phyloP scores from a whole-genome alignment of 2,329 filamentous ascomycete species.

The Aspergillus piperis region DNA sequence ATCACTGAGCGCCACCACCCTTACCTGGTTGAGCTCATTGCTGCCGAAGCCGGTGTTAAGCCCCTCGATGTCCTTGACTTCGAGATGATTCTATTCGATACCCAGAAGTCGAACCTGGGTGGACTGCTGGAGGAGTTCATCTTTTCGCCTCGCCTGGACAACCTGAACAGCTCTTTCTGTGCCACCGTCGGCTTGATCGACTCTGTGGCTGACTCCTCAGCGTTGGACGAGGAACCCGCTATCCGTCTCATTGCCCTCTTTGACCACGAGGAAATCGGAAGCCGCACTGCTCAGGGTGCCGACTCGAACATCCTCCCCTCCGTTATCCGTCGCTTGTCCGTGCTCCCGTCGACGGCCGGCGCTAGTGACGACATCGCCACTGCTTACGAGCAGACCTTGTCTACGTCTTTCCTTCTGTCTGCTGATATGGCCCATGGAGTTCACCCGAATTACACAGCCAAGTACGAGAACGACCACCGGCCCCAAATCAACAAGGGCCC shows the following conservation, averaged over 20 bases:
- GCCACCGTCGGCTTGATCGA: slow-evolving; percentile 80
- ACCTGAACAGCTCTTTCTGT: slow-evolving; percentile 95
- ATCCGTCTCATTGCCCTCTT: slow-evolving; percentile 95
- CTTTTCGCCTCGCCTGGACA: slow-evolving; percentile 93
- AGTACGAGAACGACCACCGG: slow-evolving; percentile 88
- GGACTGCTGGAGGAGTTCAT: slow-evolving; percentile 92
- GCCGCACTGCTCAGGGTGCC: slow-evolving; percentile 86
- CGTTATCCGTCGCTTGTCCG: slow-evolving; percentile 81
- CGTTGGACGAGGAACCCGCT: slow-evolving; percentile 72
- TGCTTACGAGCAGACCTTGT: slow-evolving; percentile 88
- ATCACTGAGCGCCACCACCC: slow-evolving; percentile 85
- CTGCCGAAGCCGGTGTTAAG: slow-evolving; percentile 71
- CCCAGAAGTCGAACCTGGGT: slow-evolving; percentile 84
- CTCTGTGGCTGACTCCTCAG: slow-evolving; percentile 65
- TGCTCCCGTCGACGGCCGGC: slow-evolving; percentile 65
- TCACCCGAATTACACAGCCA: slow-evolving; percentile 89
- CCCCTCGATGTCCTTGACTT: slow-evolving; percentile 82
- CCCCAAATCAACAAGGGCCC: slow-evolving; percentile 96
- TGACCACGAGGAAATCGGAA: slow-evolving; percentile 97
- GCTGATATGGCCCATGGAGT: slow-evolving; percentile 98
- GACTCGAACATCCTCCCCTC: slow-evolving; percentile 88
- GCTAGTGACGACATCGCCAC: slow-evolving; percentile 67
- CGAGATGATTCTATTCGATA: slow-evolving; percentile 95
- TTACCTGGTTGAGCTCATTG: slow-evolving; percentile 80
- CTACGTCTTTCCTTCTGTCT: slow-evolving; percentile 88